A percentile compares a stretch with the other conserved stretches of the same genome.
phyloP scores from a whole-genome alignment of 331 rosid species.

The Telfairia occidentalis region DNA sequence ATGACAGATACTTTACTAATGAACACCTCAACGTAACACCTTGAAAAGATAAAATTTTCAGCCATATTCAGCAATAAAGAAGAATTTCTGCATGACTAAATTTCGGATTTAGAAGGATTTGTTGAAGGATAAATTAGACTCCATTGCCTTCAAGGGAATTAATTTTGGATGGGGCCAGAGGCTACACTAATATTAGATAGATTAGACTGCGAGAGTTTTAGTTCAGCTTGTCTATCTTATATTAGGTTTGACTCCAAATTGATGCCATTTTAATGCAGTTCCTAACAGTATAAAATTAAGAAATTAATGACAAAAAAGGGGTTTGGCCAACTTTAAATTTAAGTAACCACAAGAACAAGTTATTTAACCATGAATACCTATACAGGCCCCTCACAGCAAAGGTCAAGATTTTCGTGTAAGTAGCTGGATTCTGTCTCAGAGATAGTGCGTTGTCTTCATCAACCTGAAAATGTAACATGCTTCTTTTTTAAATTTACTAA shows the following conservation, averaged over 20 bases:
- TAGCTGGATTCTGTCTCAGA: slow-evolving; percentile 66
- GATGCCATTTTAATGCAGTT: background rate
- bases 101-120: too few species aligned
- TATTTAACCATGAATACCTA: slow-evolving; percentile 35
- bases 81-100: too few species aligned
- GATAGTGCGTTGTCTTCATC: slow-evolving; percentile 49
- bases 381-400: slow-evolving; percentile 78
- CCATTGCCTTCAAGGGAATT: too few species aligned
- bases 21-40: too few species aligned
- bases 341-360: background rate
- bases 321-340: background rate
- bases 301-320: background rate
- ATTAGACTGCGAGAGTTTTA: background rate
- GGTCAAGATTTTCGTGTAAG: slow-evolving; percentile 50
- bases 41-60: too few species aligned
- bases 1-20: too few species aligned
- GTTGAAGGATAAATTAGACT: too few species aligned
- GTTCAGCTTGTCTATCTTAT: background rate
- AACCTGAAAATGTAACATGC: slow-evolving; percentile 35
- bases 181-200: background rate
- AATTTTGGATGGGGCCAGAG: too few species aligned
- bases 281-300: background rate
- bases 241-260: background rate
- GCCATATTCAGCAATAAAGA: too few species aligned
- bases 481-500: background rate